Evolutionary conservation across 208 protist genomes (phyloP), one percentile per base, ranked within the genome.

Genomic region (Zelonia costaricensis): DNA sequence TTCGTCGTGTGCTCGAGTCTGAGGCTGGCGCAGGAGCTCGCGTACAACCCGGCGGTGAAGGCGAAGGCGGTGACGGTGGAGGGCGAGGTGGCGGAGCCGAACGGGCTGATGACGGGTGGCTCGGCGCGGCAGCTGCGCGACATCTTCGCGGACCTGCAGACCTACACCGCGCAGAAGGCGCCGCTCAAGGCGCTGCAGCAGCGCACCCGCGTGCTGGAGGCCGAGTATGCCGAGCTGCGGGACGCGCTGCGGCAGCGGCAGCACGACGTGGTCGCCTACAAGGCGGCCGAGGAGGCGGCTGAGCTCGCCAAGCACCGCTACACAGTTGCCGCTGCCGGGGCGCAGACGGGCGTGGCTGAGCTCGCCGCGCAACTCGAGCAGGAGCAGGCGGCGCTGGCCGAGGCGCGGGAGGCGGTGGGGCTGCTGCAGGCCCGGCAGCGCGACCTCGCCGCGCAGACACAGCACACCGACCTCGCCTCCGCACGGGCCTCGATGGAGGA

Each of bases 61-160:
- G 60, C 73, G 16, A 92, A 94, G 46, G 88, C 97, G 15, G 98
- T 99, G n/a, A 99, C 99, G 2, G 60, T 99, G 5, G 97, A 99
- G 2, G 99, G 99, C 30, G 98, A 99, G 54, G 75, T 99, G 23
- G 99, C 96, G 51, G 97, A 99, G 77, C 99, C 99, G 12, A 70
- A 70, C 18, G 99, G 99, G 30, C 96, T 98, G 18, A 83, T 99
- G 22, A 99, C 98, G 7, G 98, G 98, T 62, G 97, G 97, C 13
- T 84, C 95, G n/a, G 88, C 74, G 30, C 62, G 64, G 36, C 75
- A 85, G 45, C 62, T 95, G 33, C 86, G 78, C 13, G 76, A 97
- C 64, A 58, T 91, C 25, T 90, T 94, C 47, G 75, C 71, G 4
- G 83, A 92, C 54, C 77, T 91, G 39, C 58, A 56, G 30, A 65